These are phyloP conservation scores for Gossypium australe DNA, from an alignment of 345 rosid genomes.

Conservation along the genomic window DNA sequence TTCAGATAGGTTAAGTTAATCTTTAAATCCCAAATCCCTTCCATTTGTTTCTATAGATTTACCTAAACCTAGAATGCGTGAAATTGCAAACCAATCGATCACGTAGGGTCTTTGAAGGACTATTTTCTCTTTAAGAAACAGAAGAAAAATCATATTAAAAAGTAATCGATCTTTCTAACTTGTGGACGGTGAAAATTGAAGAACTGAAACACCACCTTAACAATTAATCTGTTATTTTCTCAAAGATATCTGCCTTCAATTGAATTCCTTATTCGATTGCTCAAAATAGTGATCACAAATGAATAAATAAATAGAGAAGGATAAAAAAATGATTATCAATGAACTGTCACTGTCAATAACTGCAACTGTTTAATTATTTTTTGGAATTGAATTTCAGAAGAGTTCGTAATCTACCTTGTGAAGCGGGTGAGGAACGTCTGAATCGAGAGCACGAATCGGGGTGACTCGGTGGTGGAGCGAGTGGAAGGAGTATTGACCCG, in stretches of 20 bases:
- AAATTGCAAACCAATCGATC: background rate
- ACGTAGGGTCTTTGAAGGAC: background rate
- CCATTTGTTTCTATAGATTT: background rate
- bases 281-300: background rate
- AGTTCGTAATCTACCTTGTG: slow-evolving; percentile 32
- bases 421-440: slow-evolving; percentile 50
- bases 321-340: background rate
- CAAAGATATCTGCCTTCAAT: background rate
- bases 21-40: background rate
- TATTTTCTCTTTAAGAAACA: background rate
- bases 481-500: slow-evolving; percentile 22
- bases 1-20: background rate
- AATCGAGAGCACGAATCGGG: slow-evolving; percentile 41
- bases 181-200: background rate
- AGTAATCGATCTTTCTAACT: too few relatives aligned
- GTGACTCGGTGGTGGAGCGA: slow-evolving; percentile 35
- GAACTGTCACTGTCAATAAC: background rate
- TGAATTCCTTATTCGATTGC: background rate
- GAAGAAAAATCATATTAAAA: background rate
- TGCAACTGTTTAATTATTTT: background rate
- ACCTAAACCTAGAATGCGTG: background rate
- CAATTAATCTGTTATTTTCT: background rate
- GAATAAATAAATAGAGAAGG: background rate
- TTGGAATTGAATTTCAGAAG: background rate
- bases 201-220: background rate